Conservation (phyloP, 2,329 filamentous ascomycete genomes). For the Alternaria metachromatica region DNA sequence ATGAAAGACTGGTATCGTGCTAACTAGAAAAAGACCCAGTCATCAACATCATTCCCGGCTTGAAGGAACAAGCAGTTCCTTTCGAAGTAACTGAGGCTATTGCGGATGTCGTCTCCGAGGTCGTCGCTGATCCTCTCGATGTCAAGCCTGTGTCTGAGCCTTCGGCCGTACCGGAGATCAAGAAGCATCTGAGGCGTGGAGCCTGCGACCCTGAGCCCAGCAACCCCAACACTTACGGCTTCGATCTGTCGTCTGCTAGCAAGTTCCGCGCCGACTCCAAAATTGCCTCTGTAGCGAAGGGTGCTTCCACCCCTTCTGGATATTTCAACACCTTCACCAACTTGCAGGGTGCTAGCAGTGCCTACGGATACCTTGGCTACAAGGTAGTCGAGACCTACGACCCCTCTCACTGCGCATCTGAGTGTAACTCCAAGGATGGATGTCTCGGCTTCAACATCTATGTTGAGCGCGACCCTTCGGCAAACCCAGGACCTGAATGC, state of each 20-base stretch:
- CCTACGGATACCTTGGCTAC: not conserved
- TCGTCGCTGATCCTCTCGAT: not conserved
- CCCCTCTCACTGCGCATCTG: not conserved
- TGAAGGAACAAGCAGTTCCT: not conserved
- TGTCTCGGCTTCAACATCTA: conserved; percentile 1
- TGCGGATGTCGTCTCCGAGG: not conserved
- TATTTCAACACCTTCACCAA: not conserved
- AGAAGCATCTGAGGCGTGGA: not conserved
- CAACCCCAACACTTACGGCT: not conserved
- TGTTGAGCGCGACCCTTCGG: not conserved
- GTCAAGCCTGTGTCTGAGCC: not conserved
- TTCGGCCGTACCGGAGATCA: not conserved
- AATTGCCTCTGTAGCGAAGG: not conserved
- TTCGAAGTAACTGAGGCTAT: not conserved
- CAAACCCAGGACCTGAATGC: not conserved
- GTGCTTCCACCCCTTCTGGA: not conserved
- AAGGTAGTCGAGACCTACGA: not conserved
- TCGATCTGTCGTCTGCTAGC: not conserved
- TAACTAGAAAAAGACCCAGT: not conserved
- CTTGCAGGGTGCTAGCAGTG: not conserved
- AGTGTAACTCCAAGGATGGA: not conserved
- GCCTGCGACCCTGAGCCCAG: not conserved
- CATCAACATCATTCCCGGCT: not conserved
- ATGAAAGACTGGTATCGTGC: not conserved
- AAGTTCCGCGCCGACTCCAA: not conserved